Conservation (phyloP, 768 basidiomycete genomes). For the Leucocoprinus sp. region DNA sequence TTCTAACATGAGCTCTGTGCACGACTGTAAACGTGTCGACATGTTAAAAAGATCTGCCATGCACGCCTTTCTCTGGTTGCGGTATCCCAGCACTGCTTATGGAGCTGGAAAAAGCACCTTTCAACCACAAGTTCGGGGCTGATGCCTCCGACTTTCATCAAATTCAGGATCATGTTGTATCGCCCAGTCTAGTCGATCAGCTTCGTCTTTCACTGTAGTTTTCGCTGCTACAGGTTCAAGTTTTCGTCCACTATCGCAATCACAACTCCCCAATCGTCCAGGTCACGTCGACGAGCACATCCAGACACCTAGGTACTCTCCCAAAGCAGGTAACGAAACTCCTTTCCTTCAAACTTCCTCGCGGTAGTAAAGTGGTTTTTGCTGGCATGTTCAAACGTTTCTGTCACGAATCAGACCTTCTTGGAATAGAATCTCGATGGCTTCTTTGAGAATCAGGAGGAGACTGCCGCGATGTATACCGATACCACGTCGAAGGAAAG, state of each 20-base stretch:
- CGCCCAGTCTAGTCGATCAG: constrained; percentile 96
- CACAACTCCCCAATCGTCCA: constrained; percentile 98
- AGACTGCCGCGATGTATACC: constrained; percentile 98
- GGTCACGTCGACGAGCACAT: constrained; percentile 90
- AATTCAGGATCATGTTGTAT: constrained; percentile 99
- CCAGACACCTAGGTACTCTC: constrained; percentile 99
- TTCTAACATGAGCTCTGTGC: constrained; percentile 62
- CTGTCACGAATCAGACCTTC: constrained; percentile 97
- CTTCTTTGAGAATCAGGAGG: constrained; percentile 95
- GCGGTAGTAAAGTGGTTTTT: constrained; percentile 94
- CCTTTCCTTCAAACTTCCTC: constrained; percentile 92
- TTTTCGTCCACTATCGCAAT: constrained; percentile 99
- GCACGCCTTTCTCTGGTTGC: constrained; percentile 69
- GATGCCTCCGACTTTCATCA: constrained; percentile 97
- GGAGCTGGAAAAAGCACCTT: constrained; percentile 97
- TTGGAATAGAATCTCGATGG: constrained; percentile 98
- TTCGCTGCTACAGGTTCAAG: constrained; percentile 89
- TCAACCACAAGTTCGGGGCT: constrained; percentile 98
- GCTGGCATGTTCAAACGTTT: constrained; percentile 99
- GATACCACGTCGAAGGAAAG: constrained; percentile 88
- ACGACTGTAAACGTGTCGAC: background rate
- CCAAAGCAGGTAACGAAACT: constrained; percentile 87
- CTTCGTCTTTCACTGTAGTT: constrained; percentile 96
- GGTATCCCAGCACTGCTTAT: constrained; percentile 92
- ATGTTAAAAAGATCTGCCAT: background rate